Evolutionary conservation across 208 protist genomes (phyloP), one percentile per base, ranked within the genome.

Genomic region (Baffinella frigidus): DNA sequence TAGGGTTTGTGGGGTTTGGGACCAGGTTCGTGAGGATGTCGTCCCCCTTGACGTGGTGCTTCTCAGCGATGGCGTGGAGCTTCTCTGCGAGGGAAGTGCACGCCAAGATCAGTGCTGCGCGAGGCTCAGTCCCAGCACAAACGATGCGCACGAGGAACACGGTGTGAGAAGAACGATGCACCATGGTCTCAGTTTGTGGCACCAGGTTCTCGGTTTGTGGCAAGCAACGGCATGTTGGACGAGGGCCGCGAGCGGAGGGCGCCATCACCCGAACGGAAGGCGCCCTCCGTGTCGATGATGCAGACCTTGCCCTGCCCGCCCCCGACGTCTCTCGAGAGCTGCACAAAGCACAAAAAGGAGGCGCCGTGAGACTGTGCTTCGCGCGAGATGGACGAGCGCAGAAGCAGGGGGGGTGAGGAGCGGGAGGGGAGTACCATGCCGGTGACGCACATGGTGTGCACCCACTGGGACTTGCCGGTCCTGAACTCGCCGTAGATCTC

Each of bases 261-360:
- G n/a, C n/a, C n/a, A n/a, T n/a, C n/a, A 56, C 48, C 48, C 17
- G 95, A 89, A 41, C 83, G 73, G 56, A 96, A 96, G 39, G 93
- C 95, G 20, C 77, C 93, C 92, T 96, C 94, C 30, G 95, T 96
- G 80, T 96, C 95, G 72, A 96, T 95, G 62, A 94, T 95, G 5
- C 72, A 81, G 7, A 95, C 93, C 81, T 92, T 93, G 43, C 93
- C 93, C 30, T 77, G 24, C 10, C 62, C 93, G 36, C 92, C 93
- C 24, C 64, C 68, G 24, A 38, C 5, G 43, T 33, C 36, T n/a
- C 20, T 17, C 35, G 94, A 93, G n/a, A 93, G 44, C 81, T 93
- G 43, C 17, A 30, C n/a, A 48, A 45, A 30, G 24, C 39, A 39
- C 38, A 73, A 1, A 44, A 74, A 62, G 14, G 83, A 11, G 39